phyloP scores from a whole-genome alignment of 345 rosid species.

The Leavenworthia alabamica region DNA sequence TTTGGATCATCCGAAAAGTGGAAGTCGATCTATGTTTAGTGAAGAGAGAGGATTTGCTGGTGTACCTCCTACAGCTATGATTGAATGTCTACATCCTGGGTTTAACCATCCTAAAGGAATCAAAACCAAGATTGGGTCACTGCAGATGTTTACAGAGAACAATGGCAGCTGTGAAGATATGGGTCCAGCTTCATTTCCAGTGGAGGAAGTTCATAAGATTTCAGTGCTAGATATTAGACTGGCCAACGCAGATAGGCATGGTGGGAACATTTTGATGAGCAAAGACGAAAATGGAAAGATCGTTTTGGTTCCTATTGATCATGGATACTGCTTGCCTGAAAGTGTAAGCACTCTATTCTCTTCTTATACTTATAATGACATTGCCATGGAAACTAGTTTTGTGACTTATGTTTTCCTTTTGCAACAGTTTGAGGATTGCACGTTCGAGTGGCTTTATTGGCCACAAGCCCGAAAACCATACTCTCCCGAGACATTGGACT shows the following conservation, averaged over 20 bases:
- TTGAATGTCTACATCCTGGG: constrained; percentile 63
- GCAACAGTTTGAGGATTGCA: constrained; percentile 81
- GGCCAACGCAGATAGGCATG: constrained; percentile 87
- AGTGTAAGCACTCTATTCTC: constrained; percentile 39
- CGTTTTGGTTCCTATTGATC: constrained; percentile 70
- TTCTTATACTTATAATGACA: neutral
- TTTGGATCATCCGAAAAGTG: constrained; percentile 62
- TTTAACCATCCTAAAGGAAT: constrained; percentile 57
- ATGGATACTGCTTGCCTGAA: constrained; percentile 92
- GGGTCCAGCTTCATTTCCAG: constrained; percentile 69
- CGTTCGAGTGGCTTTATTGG: constrained; percentile 94
- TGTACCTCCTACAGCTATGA: constrained; percentile 74
- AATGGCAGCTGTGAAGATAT: constrained; percentile 83
- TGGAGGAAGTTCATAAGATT: constrained; percentile 78
- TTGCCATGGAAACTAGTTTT: neutral
- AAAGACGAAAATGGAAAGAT: constrained; percentile 42
- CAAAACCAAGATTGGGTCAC: constrained; percentile 58
- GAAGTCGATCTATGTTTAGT: constrained; percentile 19
- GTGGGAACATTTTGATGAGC: constrained; percentile 67
- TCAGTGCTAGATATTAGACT: constrained; percentile 81
- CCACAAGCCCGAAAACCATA: constrained; percentile 69
- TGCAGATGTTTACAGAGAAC: constrained; percentile 75
- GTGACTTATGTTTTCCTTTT: neutral
- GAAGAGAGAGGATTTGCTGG: constrained; percentile 71
- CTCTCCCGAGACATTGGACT: constrained; percentile 46